Conservation (phyloP, 2,329 filamentous ascomycete species). For the Phialocephala sp. region DNA sequence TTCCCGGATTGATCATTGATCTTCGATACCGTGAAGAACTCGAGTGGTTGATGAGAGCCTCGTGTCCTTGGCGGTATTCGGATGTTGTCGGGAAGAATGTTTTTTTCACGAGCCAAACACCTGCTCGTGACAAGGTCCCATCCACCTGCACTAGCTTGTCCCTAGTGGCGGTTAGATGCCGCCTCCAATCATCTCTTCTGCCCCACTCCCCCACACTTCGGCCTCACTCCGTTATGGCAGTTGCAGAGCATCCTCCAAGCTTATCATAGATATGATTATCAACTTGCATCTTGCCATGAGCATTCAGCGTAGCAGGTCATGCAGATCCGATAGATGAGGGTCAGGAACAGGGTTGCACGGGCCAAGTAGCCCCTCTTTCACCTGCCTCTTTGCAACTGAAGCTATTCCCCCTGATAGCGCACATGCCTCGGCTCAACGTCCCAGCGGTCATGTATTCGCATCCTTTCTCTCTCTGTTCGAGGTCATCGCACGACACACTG, state of each 20-base stretch:
- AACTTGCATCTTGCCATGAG: not conserved
- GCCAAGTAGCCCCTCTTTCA: not conserved
- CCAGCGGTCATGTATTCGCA: no score
- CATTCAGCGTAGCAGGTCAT: not conserved
- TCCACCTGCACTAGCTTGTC: no score
- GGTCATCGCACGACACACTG: not conserved
- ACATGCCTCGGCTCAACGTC: not conserved
- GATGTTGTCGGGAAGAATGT: no score
- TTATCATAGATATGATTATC: not conserved
- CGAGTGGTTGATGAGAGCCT: no score
- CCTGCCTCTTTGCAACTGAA: not conserved
- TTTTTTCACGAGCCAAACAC: no score
- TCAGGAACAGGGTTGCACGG: not conserved
- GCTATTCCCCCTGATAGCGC: no score
- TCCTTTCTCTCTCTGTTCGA: not conserved
- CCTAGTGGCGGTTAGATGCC: no score
- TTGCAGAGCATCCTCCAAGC: not conserved
- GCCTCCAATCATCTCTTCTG: no score
- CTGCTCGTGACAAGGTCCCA: no score
- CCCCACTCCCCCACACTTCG: not conserved
- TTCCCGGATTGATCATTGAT: no score
- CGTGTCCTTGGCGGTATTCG: no score
- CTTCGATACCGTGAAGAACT: no score
- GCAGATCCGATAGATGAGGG: not conserved
- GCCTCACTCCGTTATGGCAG: not conserved